These are phyloP conservation scores for Brassica balearica DNA, from an alignment of 441 rosid genomes.

Conservation along the genomic window DNA sequence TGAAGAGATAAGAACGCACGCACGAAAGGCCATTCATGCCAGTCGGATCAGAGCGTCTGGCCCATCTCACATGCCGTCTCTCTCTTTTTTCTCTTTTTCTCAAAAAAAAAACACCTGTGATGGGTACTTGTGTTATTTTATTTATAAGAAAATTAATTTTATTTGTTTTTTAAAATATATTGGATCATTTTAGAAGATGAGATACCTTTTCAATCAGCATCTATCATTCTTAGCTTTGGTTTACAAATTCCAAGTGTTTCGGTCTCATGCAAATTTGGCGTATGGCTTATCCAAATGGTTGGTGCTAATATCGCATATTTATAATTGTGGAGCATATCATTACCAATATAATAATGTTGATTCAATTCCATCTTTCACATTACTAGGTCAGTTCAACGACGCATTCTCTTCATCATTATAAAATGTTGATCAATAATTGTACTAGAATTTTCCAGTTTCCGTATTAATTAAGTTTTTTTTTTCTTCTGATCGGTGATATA, in stretches of 20 bases:
- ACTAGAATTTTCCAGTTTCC: background rate
- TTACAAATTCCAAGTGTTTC: constrained; percentile 37
- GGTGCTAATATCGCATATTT: constrained; percentile 20
- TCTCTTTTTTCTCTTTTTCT: background rate
- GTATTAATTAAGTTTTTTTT: background rate
- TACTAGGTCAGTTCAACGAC: constrained; percentile 22
- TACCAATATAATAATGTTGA: constrained; percentile 4
- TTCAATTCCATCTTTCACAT: no score
- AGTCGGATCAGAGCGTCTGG: constrained; percentile 39
- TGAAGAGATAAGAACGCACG: constrained; percentile 2
- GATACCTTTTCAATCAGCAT: constrained; percentile 32
- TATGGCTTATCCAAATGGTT: constrained; percentile 38
- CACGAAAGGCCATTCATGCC: constrained; percentile 36
- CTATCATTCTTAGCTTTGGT: constrained; percentile 32
- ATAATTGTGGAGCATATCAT: constrained; percentile 25
- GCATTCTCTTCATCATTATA: background rate
- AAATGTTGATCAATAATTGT: background rate
- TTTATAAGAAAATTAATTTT: background rate
- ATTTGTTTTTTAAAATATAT: background rate
- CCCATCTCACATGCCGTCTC: constrained; percentile 44
- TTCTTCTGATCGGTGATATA: background rate
- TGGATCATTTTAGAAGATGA: constrained; percentile 25
- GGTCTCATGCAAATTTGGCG: constrained; percentile 41
- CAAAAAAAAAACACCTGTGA: background rate
- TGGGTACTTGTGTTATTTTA: background rate